Evolutionary conservation across 2,329 filamentous ascomycete species (phyloP), one percentile per base, ranked within the genome.

Genomic region (Ceratocystis diversiconidia): DNA sequence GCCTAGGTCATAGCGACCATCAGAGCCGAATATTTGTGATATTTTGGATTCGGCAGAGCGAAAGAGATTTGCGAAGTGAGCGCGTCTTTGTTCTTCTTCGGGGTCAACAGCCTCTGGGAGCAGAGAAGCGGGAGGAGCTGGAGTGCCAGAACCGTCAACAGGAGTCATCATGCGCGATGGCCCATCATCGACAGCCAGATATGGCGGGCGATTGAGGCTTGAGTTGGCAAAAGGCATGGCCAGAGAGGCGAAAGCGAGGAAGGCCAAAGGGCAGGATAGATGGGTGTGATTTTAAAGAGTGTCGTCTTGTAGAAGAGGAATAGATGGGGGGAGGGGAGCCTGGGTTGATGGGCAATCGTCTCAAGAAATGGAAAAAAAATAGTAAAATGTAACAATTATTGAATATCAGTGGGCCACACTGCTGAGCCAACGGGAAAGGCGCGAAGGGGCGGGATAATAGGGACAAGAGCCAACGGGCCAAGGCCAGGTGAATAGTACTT

Each of bases 21-120:
- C 78, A 68, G 81, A 77, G 71, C 76, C 73, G 73, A 96, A 95
- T n/a, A 96, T 78, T 52, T 84, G 79, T 69, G 85, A 83, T 72
- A 96, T 86, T 76, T 85, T 87, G 70, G 84, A 82, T 76, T 96
- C 90, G 71, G 84, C 87, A 75, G 83, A 83, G 73, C 83, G 84
- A 79, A 89, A 96, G 65, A 92, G 78, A 66, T 90, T 85, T 73
- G 85, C 84, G 75, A 96, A 94, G 73, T 86, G 79, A 72, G 84
- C 80, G 75, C 88, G 86, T 73, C 85, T 82, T 70, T 83, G 82
- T 73, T 92, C 88, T 62, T 90, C 87, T 72, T 87, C 66, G 41
- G 48, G 59, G 28, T 67, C 79, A 41, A 63, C 62, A 30, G 30
- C 55, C 17, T 67, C 66, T 59, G 66, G 46, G 12, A 67, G 28